These are phyloP conservation scores for Zea luxurians DNA, from an alignment of 176 grass and related monocot genomes.

Conservation along the genomic window DNA sequence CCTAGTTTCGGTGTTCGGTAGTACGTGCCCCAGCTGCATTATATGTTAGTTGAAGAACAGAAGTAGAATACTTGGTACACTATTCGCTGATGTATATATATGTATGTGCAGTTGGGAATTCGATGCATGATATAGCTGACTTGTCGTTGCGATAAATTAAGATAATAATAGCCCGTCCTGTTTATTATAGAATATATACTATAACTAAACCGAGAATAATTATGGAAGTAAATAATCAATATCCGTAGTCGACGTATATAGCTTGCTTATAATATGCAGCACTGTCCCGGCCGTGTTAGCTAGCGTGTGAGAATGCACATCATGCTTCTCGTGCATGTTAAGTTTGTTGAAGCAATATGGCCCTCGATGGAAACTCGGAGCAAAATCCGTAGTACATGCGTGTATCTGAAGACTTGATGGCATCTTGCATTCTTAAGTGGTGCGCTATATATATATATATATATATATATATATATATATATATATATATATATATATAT, in stretches of 20 bases:
- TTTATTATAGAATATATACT: neutral
- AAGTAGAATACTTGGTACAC: neutral
- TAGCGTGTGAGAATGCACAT: neutral
- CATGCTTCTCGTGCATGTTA: neutral
- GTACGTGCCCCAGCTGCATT: too few species aligned
- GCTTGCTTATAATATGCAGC: neutral
- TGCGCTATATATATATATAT: too few species aligned
- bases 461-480: too few species aligned
- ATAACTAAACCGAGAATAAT: neutral
- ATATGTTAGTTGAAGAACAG: neutral
- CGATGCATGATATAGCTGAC: slow-evolving; percentile 13
- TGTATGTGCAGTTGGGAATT: neutral
- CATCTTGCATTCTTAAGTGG: neutral
- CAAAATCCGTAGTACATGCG: neutral
- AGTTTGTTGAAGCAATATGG: neutral
- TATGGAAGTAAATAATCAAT: neutral
- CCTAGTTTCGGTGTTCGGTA: neutral
- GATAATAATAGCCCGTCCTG: neutral
- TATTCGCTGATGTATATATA: neutral
- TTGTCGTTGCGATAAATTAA: neutral
- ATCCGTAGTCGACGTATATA: neutral
- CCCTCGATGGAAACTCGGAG: neutral
- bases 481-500: too few species aligned
- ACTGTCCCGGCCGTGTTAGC: neutral
- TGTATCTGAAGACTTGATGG: slow-evolving; percentile 16